phyloP scores from a whole-genome alignment of 495 filamentous ascomycete species.

The Apodospora peruviana region DNA sequence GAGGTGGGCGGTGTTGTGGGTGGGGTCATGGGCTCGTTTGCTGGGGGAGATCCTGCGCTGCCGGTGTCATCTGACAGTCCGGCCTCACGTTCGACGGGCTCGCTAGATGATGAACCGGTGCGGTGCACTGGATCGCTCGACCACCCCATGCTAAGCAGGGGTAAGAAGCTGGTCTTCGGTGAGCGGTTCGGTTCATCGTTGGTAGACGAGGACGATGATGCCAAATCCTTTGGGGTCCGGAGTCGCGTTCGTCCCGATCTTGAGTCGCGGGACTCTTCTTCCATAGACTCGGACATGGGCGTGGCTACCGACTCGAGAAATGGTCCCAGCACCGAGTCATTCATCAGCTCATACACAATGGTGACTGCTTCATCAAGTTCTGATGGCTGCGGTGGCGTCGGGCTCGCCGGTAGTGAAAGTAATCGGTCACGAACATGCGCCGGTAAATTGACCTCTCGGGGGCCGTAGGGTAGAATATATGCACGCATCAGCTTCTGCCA shows the following conservation, averaged over 20 bases:
- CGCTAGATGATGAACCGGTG: constrained; percentile 33
- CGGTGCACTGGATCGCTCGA: constrained; percentile 25
- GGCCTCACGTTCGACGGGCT: constrained; percentile 27
- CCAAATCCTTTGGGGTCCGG: constrained; percentile 29
- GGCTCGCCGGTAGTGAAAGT: constrained; percentile 54
- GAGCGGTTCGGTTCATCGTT: constrained; percentile 35
- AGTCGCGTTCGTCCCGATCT: constrained; percentile 35
- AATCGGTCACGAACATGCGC: constrained; percentile 77
- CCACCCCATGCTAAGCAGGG: constrained; percentile 37
- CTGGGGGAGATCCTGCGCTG: constrained; percentile 45
- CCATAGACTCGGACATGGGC: constrained; percentile 24
- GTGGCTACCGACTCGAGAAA: constrained; percentile 62
- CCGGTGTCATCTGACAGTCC: constrained; percentile 46
- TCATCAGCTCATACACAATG: constrained; percentile 93
- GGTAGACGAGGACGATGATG: constrained; percentile 7
- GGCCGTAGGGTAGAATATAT: constrained; percentile 75
- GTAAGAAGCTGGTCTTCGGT: constrained; percentile 38
- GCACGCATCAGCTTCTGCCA: constrained; percentile 62
- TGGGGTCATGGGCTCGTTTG: constrained; percentile 75
- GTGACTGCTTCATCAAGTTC: constrained; percentile 82
- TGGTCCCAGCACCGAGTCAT: constrained; percentile 83
- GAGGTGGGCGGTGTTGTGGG: constrained; percentile 76
- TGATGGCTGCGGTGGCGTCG: constrained; percentile 69
- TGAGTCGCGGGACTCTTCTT: constrained; percentile 26
- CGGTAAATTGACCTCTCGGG: constrained; percentile 89